Evolutionary conservation across 495 filamentous ascomycete species (phyloP), one percentile per base, ranked within the genome.

Genomic region (Aspergillus olivimuriae): DNA sequence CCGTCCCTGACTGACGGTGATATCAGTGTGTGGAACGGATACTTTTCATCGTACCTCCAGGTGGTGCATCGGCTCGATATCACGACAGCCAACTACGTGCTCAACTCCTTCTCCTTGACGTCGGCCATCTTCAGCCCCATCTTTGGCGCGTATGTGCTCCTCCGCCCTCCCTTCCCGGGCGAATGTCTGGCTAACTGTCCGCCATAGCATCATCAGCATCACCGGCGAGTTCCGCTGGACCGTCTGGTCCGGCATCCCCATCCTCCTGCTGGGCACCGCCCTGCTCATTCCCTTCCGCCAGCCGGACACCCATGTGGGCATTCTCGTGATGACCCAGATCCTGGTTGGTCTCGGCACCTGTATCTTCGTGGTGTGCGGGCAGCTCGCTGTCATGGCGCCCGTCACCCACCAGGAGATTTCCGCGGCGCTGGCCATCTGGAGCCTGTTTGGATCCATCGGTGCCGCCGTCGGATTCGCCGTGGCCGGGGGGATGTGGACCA

Each of bases 31-130:
- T 76, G 64, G 80, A 69, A 78, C 53, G 61, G 58, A 39, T 81
- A 78, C 62, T 85, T 86, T 62, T 68, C 62, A 30, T 86, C 81
- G n/a, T 88, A 80, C 63, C 68, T 91, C 4, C 83, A 87, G 65
- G 85, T 86, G 2, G 86, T 91, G 31, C 72, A 82, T 50, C 62
- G 68, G 18, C 64, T 78, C 9, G 72, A 44, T 54, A 48, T 81
- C 47, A 66, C 66, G 6, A 39, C 79, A 3, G 69, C 84, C 2
- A 73, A 74, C 3, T 77, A 77, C 46, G 66, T 82, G 46, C 62
- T 57, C 5, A 73, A 75, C 41, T 64, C 65, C 47, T 75, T 72
- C 62, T 66, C 58, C 56, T 55, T 78, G 14, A 68, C 68, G 37
- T 67, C 71, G 14, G 66, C 68, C 40, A 50, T 74, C 26, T 52